Base-by-base conservation (phyloP, 306 rosid species). In the Morella rubra region DNA sequence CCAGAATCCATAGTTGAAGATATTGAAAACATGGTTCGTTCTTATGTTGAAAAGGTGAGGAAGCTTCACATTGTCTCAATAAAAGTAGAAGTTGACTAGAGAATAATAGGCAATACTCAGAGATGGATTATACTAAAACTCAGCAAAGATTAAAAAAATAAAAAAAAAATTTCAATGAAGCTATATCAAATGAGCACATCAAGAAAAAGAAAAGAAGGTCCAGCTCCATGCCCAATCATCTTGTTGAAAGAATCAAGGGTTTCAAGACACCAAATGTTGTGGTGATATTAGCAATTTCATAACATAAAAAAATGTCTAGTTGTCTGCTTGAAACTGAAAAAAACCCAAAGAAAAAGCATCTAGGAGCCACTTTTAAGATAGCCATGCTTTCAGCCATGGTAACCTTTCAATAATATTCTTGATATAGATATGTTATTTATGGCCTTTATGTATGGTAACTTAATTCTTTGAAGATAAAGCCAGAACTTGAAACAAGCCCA, bases 21-120 rank as follows among this genome's bases (percentile, higher is more conserved):
- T 84, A 95, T 95, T 70, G 99, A 95, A 83, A 92, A 91, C 85
- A 95, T 95, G 99, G 99, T 95, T 77, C 99, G 97, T 12, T 78
- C 89, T 50, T 95, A 92, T 84, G 97, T 95, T 82, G 98, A 95
- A 87, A 95, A 95, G 92, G 99, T 95, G 81, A 78, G 85, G 61
- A 76, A 66, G 41, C 74, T 81, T 52, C 49, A 16, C 41, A 22
- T 67, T 8, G 41, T 9, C 27, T n/a, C 73, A 50, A 68, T 78
- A 73, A 77, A 64, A 22, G 50, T 73, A 3, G 14, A 62, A 16
- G 42, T n/a, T 42, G 18, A 4, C n/a, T 65, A 50, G 78, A 40
- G 49, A 45, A 77, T 68, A 40, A 32, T 27, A 68, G 27, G 62
- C 64, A 62, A 58, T 71, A 6, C 13, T 74, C 40, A 12, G 41